phyloP scores from a whole-genome alignment of 768 basidiomycete species.

The Boletus rubescentipes region DNA sequence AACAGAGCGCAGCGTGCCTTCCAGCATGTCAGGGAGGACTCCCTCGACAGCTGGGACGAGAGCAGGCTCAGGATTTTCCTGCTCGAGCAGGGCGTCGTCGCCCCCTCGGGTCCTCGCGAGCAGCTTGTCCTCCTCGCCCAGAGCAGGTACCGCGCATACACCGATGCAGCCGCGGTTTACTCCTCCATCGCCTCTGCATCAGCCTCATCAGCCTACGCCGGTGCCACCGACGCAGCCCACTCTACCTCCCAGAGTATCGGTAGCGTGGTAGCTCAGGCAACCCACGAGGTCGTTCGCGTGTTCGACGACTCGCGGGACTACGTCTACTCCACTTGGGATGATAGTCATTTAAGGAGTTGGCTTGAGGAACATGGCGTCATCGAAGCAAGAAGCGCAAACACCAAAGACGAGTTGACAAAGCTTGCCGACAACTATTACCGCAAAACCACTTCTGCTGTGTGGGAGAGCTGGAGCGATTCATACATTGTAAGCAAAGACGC shows the following conservation, averaged over 20 bases:
- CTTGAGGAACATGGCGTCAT: constrained; percentile 74
- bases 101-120: constrained; percentile 76
- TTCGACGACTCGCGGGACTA: constrained; percentile 83
- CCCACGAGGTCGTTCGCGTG: constrained; percentile 45
- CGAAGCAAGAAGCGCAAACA: constrained; percentile 53
- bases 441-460: constrained; percentile 60
- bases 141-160: constrained; percentile 61
- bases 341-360: constrained; percentile 67
- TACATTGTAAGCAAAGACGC: constrained; percentile 57
- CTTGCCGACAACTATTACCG: constrained; percentile 72
- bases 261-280: constrained; percentile 50
- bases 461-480: constrained; percentile 84
- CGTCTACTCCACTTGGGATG: constrained; percentile 87
- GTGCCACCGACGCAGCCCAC: constrained; percentile 36
- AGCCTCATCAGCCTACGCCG: constrained; percentile 52
- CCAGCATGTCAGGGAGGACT: constrained; percentile 51
- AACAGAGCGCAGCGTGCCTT: constrained; percentile 62
- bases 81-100: constrained; percentile 82
- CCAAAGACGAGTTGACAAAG: constrained; percentile 63
- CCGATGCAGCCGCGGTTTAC: constrained; percentile 56
- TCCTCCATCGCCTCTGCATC: constrained; percentile 47
- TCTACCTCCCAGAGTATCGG: constrained; percentile 42
- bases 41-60: constrained; percentile 86
- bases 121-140: constrained; percentile 78
- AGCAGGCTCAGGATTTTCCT: constrained; percentile 78